Base-by-base conservation (phyloP, 352 stramenopile species). In the Thalassiosira ordinaria region DNA sequence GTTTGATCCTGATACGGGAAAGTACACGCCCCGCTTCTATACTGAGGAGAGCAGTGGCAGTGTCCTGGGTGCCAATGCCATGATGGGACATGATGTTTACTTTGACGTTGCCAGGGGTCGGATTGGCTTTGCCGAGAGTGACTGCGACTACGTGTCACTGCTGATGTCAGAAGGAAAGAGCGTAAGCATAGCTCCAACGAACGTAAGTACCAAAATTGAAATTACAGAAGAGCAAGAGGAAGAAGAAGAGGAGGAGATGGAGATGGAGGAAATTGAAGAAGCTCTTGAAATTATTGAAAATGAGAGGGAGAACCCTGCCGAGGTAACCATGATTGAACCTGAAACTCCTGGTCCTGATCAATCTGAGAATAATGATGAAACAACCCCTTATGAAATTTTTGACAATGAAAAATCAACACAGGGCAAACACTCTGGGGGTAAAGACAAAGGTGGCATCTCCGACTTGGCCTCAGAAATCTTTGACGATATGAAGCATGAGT, bases 11-110 rank as follows among this genome's bases (percentile, higher is more conserved):
- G 66, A 87, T n/a, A 76, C 44, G 4, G 66, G 67, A 8, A 68
- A 73, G 18, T 95, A 94, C 60, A 67, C 77, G 0, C 65, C 81
- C 13, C 74, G 91, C 22, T 87, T 97, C n/a, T 96, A 96, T 74
- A 91, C 84, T 9, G 87, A 94, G 44, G 69, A 73, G 31, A 20
- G 37, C 1, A 78, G 59, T 46, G 88, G 86, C 24, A 74, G 71
- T 41, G 82, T 91, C 0, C 53, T 97, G 2, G 94, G 94, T 49
- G 92, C 92, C 14, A 97, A 96, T 82, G 82, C 92, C 22, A 96
- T 97, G 85, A 89, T 91, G 80, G 90, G 92, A 66, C 90, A 96
- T 70, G 90, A 96, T 80, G 78, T 96, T 37, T 84, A 94, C 27
- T 96, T 97, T 73, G 91, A 96, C 78, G 53, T 55, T 22, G 84